Percentiles rank a stretch among this genome's conserved stretches.
phyloP scores from a whole-genome alignment of 805 yeast species.

The Wickerhamiella kurtzmanii region DNA sequence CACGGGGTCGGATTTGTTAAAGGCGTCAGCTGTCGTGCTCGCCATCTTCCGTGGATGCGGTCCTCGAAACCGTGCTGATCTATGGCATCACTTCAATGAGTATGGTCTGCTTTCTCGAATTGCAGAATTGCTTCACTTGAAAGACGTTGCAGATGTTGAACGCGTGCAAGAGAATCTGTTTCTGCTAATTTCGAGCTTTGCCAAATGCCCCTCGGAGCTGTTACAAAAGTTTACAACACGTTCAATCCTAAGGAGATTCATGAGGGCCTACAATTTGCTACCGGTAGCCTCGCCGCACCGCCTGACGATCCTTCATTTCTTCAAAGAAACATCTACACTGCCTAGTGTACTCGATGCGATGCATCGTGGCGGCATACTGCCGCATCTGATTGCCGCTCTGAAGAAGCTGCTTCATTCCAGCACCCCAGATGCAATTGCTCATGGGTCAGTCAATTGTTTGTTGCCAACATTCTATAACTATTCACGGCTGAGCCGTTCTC shows the following conservation, averaged over 20 bases:
- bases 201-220: conserved; percentile 34
- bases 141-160: conserved; percentile 5
- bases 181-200: conserved; percentile 20
- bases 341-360: conserved; percentile 21
- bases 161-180: conserved; percentile 11
- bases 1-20: conserved; percentile 1
- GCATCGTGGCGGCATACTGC: conserved; percentile 30
- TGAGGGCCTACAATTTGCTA: conserved; percentile 19
- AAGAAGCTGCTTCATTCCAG: conserved; percentile 12
- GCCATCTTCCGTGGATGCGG: conserved; percentile 16
- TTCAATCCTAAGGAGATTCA: conserved; percentile 27
- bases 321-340: conserved; percentile 24
- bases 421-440: conserved; percentile 13
- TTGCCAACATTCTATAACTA: conserved; percentile 40
- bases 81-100: conserved; percentile 18
- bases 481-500: conserved; percentile 34
- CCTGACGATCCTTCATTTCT: conserved; percentile 32
- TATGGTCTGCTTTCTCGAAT: conserved; percentile 10
- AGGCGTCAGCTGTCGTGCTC: conserved; percentile 10
- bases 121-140: conserved; percentile 11
- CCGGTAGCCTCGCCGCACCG: conserved; percentile 24
- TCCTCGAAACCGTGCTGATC: conserved; percentile 15
- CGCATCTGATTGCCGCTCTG: conserved; percentile 29
- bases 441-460: conserved; percentile 32
- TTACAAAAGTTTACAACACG: conserved; percentile 20